Evolutionary conservation across 805 yeast species (phyloP), one percentile per base, ranked within the genome.

Genomic region (Sugiyamaella floridensis): DNA sequence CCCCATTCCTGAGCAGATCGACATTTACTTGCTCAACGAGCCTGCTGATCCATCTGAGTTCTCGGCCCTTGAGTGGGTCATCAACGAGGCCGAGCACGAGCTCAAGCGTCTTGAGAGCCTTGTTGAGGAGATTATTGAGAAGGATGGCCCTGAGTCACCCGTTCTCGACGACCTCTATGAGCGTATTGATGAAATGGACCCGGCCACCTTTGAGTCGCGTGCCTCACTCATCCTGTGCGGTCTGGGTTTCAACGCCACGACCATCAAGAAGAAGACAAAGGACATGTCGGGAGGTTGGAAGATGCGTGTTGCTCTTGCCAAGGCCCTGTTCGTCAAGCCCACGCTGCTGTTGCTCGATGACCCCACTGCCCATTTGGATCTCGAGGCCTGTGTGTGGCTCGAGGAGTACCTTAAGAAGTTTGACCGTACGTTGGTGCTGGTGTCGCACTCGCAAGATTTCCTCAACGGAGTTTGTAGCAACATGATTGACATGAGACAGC

Each of bases 261-360:
- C 98, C 53, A 92, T 93, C 67, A 78, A 80, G 69, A 93, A 93
- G 80, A 85, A 84, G 75, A 93, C 99, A 66, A 90, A 89, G 74
- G 98, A 93, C 69, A 93, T 93, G 99, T 89, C 97, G 68, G 99
- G 99, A 81, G 99, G 99, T 71, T 93, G 99, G 99, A 89, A 89
- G 78, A 93, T 93, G 99, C 89, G 99, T 76, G 99, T 93, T 57
- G 98, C 99, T 45, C 78, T 93, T 58, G 96, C 97, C 56, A 93
- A 93, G 75, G 99, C 99, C 29, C 79, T 93, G 63, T 93, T 93
- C 77, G 98, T 93, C 61, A 92, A 93, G 78, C 99, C 99, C 68
- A 90, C 98, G 49, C 75, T 93, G 63, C 77, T 93, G 67, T 76
- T 93, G 64, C 82, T 93, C 71, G 99, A 93, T 77, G 99, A 93